Evolutionary conservation across 352 stramenopile species (phyloP), one percentile per base, ranked within the genome.

Genomic region (Phytophthora megakarya): DNA sequence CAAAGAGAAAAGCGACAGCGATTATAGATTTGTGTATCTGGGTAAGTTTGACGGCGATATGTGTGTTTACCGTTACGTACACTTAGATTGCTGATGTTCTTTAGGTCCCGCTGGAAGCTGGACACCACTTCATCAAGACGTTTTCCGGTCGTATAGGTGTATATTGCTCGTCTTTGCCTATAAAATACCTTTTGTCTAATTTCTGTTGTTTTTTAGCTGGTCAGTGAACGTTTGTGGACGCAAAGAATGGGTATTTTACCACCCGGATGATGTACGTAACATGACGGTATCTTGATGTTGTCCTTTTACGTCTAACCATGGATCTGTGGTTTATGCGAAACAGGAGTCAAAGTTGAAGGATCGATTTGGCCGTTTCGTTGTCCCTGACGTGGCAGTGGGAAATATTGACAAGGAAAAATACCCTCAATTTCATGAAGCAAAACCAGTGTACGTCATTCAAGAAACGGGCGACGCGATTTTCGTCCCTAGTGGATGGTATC

Each of bases 11-110:
- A 76, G 65, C 40, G 61, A 76, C 30, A 88, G 92, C 45, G 93
- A 98, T 70, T 99, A 98, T 76, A 89, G 92, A 47, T 99, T 99
- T 61, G 92, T 98, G 10, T 99, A 99, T 67, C 89, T 98, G 30
- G 97, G 86, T 90, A 19, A 57, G 57, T 16, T 40, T 46, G 12
- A 19, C 18, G 21, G 1, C 28, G 10, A 26, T 38, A 6, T 22
- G 19, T 49, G 35, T n/a, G 19, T 21, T 18, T 12, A 22, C 12
- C 25, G 16, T n/a, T n/a, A 39, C n/a, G 51, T 46, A 65, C 18
- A 37, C 21, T 48, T n/a, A 6, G 33, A 39, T 26, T 25, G 19
- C 38, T 45, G 7, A 35, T 23, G 22, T 48, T 51, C 25, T 0
- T 51, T 54, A 95, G 86, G 97, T 23, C 92, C 95, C 5, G 53